These are phyloP conservation scores for Neurospora sp. DNA, from an alignment of 495 filamentous ascomycete species.

Conservation along the genomic window DNA sequence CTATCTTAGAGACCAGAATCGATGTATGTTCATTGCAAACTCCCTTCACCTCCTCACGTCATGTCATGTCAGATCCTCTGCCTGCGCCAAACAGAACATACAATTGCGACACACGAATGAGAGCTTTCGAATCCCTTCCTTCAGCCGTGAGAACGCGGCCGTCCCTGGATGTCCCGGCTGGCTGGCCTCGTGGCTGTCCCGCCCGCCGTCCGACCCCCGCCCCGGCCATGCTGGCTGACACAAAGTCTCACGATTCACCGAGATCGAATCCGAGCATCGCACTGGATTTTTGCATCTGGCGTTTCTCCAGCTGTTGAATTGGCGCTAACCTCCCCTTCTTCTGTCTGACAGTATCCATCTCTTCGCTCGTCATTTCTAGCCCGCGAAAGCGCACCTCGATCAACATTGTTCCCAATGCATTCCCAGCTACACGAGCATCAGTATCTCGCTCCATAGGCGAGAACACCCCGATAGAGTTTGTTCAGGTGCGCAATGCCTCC, in stretches of 20 bases:
- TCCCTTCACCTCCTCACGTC: constrained; percentile 1
- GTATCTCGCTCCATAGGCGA: constrained; percentile 69
- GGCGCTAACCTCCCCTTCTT: constrained; percentile 9
- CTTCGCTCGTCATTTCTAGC: constrained; percentile 69
- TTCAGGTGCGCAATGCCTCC: constrained; percentile 53
- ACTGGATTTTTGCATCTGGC: background rate
- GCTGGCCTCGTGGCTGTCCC: background rate
- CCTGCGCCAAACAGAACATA: background rate
- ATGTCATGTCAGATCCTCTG: background rate
- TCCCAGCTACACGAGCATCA: constrained; percentile 69
- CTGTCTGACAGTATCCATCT: constrained; percentile 56
- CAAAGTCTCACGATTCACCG: background rate
- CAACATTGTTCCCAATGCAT: constrained; percentile 77
- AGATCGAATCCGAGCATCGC: background rate
- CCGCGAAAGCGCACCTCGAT: constrained; percentile 61
- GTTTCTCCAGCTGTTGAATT: background rate
- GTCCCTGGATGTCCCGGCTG: background rate
- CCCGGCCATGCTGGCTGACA: background rate
- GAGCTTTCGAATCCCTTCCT: background rate
- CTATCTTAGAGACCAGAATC: constrained; percentile 81
- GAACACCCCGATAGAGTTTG: constrained; percentile 69
- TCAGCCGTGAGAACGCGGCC: background rate
- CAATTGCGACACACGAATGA: background rate
- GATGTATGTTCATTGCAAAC: constrained; percentile 46
- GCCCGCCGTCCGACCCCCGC: background rate